phyloP scores from a whole-genome alignment of 2,329 filamentous ascomycete species.

The Aspergillus alliaceus region DNA sequence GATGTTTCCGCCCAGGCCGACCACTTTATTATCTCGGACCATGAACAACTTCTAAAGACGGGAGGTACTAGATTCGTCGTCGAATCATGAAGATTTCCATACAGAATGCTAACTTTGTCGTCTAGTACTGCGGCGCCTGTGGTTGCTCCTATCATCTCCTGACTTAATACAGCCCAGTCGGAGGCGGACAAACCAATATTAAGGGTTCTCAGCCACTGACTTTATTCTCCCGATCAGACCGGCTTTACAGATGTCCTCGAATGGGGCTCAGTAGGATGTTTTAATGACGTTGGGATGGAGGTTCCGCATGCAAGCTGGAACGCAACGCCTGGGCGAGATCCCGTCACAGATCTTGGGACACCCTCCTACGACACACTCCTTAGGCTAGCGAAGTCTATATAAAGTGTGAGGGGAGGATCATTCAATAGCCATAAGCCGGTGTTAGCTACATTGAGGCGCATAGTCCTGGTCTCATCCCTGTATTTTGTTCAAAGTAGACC shows the following conservation, averaged over 20 bases:
- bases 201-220: slow-evolving; percentile 64
- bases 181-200: slow-evolving; percentile 53
- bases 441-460: neutral
- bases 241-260: slow-evolving; percentile 52
- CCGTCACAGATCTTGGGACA: slow-evolving; percentile 45
- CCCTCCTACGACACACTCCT: slow-evolving; percentile 18
- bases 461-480: neutral
- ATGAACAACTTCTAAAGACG: slow-evolving; percentile 38
- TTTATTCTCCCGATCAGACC: slow-evolving; percentile 50
- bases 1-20: slow-evolving; percentile 61
- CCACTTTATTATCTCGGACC: slow-evolving; percentile 41
- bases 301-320: slow-evolving; percentile 53
- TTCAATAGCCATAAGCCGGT: neutral
- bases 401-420: neutral
- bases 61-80: slow-evolving; percentile 49
- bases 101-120: neutral
- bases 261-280: slow-evolving; percentile 50
- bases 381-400: slow-evolving; percentile 11
- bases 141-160: slow-evolving; percentile 61
- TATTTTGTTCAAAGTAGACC: neutral
- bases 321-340: slow-evolving; percentile 52
- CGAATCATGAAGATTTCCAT: no score
- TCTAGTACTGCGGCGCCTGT: slow-evolving; percentile 59
- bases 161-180: slow-evolving; percentile 65
- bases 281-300: slow-evolving; percentile 36